A percentile compares a stretch with the other conserved stretches of the same genome.
Conservation (phyloP, 148 eudicot genomes). For the Polygonum aviculare region DNA sequence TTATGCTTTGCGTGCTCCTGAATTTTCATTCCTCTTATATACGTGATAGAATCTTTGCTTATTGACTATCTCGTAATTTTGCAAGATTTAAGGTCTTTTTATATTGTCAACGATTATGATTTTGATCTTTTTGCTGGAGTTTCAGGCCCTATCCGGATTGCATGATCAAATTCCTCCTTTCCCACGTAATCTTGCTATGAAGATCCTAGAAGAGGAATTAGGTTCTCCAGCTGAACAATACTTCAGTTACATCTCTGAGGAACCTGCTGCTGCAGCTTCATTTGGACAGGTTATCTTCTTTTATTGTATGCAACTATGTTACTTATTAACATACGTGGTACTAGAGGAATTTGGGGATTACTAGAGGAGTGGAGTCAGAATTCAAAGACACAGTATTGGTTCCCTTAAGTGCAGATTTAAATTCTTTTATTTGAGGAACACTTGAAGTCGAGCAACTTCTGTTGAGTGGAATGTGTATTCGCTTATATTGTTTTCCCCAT, state of each 20-base stretch:
- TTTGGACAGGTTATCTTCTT: slow-evolving; percentile 78
- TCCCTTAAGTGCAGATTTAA: not conserved
- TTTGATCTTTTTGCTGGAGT: slow-evolving; percentile 1
- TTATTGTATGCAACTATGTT: slow-evolving; percentile 2
- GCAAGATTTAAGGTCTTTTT: not conserved
- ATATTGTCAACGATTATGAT: not conserved
- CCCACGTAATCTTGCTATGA: slow-evolving; percentile 74
- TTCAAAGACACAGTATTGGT: not conserved
- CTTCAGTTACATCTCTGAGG: slow-evolving; percentile 77
- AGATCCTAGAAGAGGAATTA: slow-evolving; percentile 82
- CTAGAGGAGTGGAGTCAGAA: not conserved
- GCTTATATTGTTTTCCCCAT: not conserved
- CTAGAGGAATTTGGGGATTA: no score
- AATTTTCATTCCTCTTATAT: not conserved
- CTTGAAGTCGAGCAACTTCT: not conserved
- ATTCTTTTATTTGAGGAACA: not conserved
- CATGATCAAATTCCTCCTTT: slow-evolving; percentile 98
- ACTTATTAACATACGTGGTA: not conserved
- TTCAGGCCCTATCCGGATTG: slow-evolving; percentile 80
- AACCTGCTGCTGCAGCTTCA: slow-evolving; percentile 97
- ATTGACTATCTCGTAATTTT: not conserved
- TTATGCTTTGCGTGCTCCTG: slow-evolving; percentile 6
- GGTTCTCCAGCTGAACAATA: slow-evolving; percentile 48
- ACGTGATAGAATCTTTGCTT: not conserved
- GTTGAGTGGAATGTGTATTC: not conserved